phyloP scores from a whole-genome alignment of 495 filamentous ascomycete species.

The Terfezia boudieri region DNA sequence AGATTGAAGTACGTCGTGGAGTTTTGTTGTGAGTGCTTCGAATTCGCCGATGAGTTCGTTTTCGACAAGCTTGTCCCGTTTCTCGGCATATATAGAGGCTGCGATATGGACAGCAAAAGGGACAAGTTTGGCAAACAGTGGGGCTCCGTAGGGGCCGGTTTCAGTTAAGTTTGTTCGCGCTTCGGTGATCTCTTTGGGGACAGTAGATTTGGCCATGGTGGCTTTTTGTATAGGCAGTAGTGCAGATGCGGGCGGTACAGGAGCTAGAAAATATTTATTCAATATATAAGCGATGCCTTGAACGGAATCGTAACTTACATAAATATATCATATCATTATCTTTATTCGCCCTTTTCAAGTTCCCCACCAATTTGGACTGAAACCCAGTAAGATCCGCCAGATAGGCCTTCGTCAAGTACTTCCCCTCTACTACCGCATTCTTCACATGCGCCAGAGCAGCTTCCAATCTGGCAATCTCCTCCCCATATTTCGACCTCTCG shows the following conservation, averaged over 20 bases:
- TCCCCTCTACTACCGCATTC: conserved; percentile 65
- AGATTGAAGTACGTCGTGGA: conserved; percentile 61
- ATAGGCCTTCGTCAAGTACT: conserved; percentile 68
- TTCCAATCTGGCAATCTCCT: conserved; percentile 70
- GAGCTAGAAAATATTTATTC: conserved; percentile 22
- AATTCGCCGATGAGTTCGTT: conserved; percentile 64
- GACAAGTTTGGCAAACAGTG: conserved; percentile 75
- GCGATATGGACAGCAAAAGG: conserved; percentile 91
- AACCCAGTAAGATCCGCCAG: conserved; percentile 62
- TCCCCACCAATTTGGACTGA: conserved; percentile 61
- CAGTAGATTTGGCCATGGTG: conserved; percentile 60
- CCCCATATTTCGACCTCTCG: conserved; percentile 85
- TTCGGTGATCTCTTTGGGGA: conserved; percentile 64
- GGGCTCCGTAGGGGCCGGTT: conserved; percentile 53
- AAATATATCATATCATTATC: conserved; percentile 94
- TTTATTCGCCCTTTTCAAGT: conserved; percentile 79
- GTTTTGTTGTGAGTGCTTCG: conserved; percentile 53
- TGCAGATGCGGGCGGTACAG: conserved; percentile 73
- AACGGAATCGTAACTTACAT: conserved; percentile 18
- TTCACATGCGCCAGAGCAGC: conserved; percentile 67
- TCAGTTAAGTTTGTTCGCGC: conserved; percentile 60
- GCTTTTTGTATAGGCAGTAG: conserved; percentile 68
- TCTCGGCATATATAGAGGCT: conserved; percentile 83
- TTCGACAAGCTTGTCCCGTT: conserved; percentile 71
- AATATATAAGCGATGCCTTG: conserved; percentile 2